phyloP scores from a whole-genome alignment of 192 early-diverging fungal genomes.

The Coemansia sp. region DNA sequence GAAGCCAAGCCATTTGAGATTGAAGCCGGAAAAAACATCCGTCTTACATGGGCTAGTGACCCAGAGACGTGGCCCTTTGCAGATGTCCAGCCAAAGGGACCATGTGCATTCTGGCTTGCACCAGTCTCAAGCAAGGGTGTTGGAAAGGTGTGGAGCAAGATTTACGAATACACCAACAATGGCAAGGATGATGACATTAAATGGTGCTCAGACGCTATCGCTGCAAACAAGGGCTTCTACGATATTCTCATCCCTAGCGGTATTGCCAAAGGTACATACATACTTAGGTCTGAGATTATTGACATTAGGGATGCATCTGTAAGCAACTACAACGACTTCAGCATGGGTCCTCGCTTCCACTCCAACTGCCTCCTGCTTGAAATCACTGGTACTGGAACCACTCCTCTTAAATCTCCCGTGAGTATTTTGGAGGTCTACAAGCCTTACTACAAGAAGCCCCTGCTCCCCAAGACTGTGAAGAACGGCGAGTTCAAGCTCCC shows the following conservation, averaged over 20 bases:
- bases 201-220: background rate
- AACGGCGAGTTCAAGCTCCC: background rate
- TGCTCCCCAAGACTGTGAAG: background rate
- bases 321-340: background rate
- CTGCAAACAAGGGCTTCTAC: background rate
- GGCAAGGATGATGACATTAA: background rate
- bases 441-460: background rate
- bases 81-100: background rate
- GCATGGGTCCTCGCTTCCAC: background rate
- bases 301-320: background rate
- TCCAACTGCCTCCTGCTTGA: background rate
- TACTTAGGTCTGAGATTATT: background rate
- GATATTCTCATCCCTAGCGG: background rate
- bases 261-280: background rate
- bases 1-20: background rate
- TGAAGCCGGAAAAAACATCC: background rate
- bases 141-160: background rate
- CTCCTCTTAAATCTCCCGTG: background rate
- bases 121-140: background rate
- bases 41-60: background rate
- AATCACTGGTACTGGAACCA: background rate
- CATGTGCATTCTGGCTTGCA: background rate
- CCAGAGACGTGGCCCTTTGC: background rate
- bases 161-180: background rate
- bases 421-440: background rate